Percentiles rank a stretch among this genome's conserved stretches.
phyloP scores from a whole-genome alignment of 2,329 filamentous ascomycete genomes.

The Cytospora piceicola region DNA sequence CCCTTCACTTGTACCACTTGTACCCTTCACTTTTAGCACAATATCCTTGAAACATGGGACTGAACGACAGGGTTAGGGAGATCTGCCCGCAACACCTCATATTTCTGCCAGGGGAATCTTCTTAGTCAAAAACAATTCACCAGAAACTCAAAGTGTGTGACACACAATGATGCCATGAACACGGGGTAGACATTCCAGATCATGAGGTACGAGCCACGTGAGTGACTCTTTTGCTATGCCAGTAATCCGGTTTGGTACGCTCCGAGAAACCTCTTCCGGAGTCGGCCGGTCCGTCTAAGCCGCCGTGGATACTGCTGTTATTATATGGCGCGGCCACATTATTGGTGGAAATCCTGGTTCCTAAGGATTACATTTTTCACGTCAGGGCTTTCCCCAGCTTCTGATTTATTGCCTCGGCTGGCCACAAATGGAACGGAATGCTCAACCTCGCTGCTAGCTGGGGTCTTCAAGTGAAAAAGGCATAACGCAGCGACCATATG shows the following conservation, averaged over 20 bases:
- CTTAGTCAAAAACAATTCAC: neutral
- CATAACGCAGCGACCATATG: neutral
- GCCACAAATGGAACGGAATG: conserved; percentile 10
- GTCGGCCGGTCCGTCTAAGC: conserved; percentile 20
- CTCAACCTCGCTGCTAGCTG: neutral
- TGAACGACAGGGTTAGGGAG: conserved; percentile 8
- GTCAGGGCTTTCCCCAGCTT: neutral
- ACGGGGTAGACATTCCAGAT: neutral
- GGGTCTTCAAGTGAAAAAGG: neutral
- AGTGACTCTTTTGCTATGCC: neutral
- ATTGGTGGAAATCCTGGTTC: conserved; percentile 27
- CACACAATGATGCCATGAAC: neutral
- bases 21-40: neutral
- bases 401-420: neutral
- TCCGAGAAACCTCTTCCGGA: conserved; percentile 11
- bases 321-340: neutral
- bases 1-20: neutral
- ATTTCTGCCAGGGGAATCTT: neutral
- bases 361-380: neutral
- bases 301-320: conserved; percentile 2
- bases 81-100: conserved; percentile 1
- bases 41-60: conserved; percentile 18
- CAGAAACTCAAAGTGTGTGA: neutral
- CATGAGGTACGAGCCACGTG: neutral
- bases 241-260: conserved; percentile 5